Percentiles rank a stretch among this genome's conserved stretches.
Evolutionary conservation across 345 rosid genomes (phyloP).

Genomic region (Limnanthes douglasii): DNA sequence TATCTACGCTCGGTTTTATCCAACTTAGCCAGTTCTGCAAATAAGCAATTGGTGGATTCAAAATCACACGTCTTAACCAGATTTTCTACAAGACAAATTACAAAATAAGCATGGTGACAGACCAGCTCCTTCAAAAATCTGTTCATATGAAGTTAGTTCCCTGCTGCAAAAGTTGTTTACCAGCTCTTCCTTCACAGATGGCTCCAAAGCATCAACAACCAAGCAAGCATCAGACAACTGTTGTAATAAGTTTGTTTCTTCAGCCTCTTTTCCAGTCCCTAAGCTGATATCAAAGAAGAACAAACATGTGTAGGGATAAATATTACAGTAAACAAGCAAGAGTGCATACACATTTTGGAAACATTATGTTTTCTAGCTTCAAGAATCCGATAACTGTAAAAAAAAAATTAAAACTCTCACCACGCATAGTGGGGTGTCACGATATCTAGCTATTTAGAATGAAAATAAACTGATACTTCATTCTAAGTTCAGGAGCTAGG

Average conservation of each 20-base stretch:
- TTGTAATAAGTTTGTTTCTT: slow-evolving; percentile 77
- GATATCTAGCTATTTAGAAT: no score
- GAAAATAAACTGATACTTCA: no score
- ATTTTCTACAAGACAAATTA: slow-evolving; percentile 1
- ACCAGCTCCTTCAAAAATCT: slow-evolving; percentile 99
- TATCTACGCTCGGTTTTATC: slow-evolving; percentile 93
- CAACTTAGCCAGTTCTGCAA: slow-evolving; percentile 79
- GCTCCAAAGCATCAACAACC: slow-evolving; percentile 95
- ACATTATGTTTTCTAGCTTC: no score
- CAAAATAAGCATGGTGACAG: slow-evolving; percentile 14
- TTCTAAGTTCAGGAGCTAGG: no score
- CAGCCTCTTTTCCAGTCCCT: slow-evolving; percentile 96
- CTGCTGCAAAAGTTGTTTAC: slow-evolving; percentile 95
- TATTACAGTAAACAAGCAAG: neutral
- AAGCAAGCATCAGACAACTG: slow-evolving; percentile 91
- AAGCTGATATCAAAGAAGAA: slow-evolving; percentile 44
- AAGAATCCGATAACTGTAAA: no score
- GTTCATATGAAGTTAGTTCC: slow-evolving; percentile 96
- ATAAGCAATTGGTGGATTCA: slow-evolving; percentile 6
- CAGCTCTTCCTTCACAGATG: slow-evolving; percentile 97
- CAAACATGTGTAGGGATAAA: neutral
- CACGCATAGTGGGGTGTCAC: no score
- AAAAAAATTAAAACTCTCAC: no score
- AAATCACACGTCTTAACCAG: neutral
- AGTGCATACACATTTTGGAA: neutral